Evolutionary conservation across 2,329 filamentous ascomycete genomes (phyloP), one percentile per base, ranked within the genome.

Genomic region (Rhynchosporium secalis): DNA sequence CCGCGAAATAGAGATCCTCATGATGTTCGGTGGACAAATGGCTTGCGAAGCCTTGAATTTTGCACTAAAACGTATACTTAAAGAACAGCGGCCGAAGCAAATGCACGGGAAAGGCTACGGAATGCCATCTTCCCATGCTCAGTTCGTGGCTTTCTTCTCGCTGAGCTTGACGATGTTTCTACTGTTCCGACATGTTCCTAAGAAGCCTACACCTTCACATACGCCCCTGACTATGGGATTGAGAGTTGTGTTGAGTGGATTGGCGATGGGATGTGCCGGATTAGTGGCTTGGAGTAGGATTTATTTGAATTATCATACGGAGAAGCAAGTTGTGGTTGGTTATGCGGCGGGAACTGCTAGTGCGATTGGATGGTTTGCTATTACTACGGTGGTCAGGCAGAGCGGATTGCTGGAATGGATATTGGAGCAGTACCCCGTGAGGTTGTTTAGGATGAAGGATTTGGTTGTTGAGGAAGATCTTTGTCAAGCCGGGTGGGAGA

Each of bases 61-160:
- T 76, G 78, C 82, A 3, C 80, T 99, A 55, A 99, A 99, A 80
- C 85, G 95, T 31, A 80, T 92, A 66, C 94, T 99, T 75, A 95
- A 94, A 74, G 92, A 98, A 76, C 91, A 96, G 76, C 85, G 95
- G 56, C 95, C 95, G 33, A 84, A 82, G 66, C 89, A 89, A 85
- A 88, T 80, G 82, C 87, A 93, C 72, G 85, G 92, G 61, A 96
- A 96, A 76, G 95, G 95, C 67, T 99, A 99, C 74, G 96, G 95
- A 70, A 99, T 99, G 96, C 95, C 95, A 10, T 88, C 85, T 7
- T 97, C 93, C 43, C 95, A 99, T 78, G 90, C 95, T 8, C 95
- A 99, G 78, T 99, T 97, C 75, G 90, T 94, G 65, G 84, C 89
- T 61, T 99, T 92, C 80, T 98, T 96, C 83, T 89, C 91, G 62